Base-by-base conservation (phyloP, 1,139 yeast genomes). In the Trichomonascaceae sp. region DNA sequence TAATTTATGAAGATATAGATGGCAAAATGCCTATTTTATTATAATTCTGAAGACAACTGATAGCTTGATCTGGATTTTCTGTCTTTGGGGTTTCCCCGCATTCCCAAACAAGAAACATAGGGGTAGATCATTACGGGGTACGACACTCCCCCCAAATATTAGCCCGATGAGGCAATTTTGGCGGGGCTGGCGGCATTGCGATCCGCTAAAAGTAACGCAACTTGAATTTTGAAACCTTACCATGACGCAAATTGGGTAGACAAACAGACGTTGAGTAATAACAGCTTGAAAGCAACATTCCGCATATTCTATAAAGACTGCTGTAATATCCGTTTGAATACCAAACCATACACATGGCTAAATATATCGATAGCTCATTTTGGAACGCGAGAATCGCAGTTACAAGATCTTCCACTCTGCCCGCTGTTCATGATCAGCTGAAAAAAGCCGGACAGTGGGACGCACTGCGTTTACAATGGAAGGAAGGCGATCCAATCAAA, bases 361-460 rank as follows among this genome's bases (percentile, higher is more conserved):
- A 47, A 19, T 32, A 47, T 13, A 32, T 47, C 12, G 49, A 32
- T 17, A 18, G 43, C 38, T 13, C 27, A 20, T 51, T 51, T 15
- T 51, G 53, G 53, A 43, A 47, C 12, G 39, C 27, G 9, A 36
- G 61, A 45, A 45, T 59, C n/a, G 52, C 51, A 8, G 57, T 53
- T 9, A 56, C 56, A 24, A 53, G 61, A 27, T 46, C 45, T 7
- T 41, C 52, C 3, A 65, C 68, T 8, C 56, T 65, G 18, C 68
- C 68, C 24, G 62, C 68, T 12, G 65, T 65, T 61, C 58, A 60
- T 45, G 54, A 59, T 39, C 61, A 59, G 18, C 57, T 64, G 54
- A 55, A 57, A 45, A 53, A 57, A 18, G 64, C 68, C 9, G 68
- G 68, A 12, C 57, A 67, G 53, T 65, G 68, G 68, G 66, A 62